Evolutionary conservation across 257 asterid species (phyloP), one percentile per base, ranked within the genome.

Genomic region (Jasminum sambac): DNA sequence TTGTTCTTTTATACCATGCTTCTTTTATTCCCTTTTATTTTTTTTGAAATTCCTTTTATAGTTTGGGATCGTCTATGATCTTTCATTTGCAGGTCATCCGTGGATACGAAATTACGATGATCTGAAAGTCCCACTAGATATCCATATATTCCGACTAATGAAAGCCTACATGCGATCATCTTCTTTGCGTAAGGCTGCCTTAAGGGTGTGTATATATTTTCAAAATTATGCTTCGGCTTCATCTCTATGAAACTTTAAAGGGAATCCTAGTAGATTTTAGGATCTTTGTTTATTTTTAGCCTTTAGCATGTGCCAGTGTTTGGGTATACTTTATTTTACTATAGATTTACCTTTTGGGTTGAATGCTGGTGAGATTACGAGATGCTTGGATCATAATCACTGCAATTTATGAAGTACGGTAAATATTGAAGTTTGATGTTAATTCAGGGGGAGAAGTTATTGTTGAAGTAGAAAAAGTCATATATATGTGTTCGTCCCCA

Each of bases 171-270:
- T 89, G 96, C 78, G 79, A 42, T 87, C 96, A 0, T 85, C 94
- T 16, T 74, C 89, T 76, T 65, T 89, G 83, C 91, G 87, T 60
- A 85, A 88, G 78, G 91, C 94, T 63, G 94, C 94, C 68, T 80
- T 89, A 74, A 77, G 86, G 91, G 96, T 89, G 79, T 68, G 89
- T 77, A 68, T 64, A 19, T 73, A 30, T 48, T 68, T 38, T 39
- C 6, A 34, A 37, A 34, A 67, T 10, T 19, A 36, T 0, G 5
- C 30, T 60, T 16, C 14, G 55, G 44, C 67, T 58, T n/a, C 26
- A 17, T 19, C 30, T 52, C 61, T 17, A 50, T 50, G 24, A n/a
- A 8, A 23, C 7, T 52, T 48, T 52, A 2, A 6, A 52, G 14
- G 61, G 30, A 13, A 13, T 21, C 61, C 5, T 52, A 7, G 61